phyloP scores from a whole-genome alignment of 1,284 basidiomycete species.

The Boletus sp. region DNA sequence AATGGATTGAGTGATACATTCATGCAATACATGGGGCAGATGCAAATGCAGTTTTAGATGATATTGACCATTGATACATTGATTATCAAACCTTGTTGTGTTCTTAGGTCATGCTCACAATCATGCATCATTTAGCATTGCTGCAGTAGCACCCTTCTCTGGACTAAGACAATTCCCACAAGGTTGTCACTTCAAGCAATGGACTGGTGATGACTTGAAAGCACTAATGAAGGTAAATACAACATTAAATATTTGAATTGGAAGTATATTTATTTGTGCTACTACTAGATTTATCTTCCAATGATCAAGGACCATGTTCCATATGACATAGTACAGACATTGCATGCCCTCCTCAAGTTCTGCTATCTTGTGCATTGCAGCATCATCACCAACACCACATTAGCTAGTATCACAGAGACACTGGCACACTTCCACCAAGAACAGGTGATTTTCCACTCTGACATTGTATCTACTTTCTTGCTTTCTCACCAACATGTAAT shows the following conservation, averaged over 20 bases:
- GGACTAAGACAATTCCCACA: neutral
- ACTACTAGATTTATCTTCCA: neutral
- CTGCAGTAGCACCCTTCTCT: neutral
- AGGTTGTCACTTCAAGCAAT: neutral
- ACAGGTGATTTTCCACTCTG: neutral
- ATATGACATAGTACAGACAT: neutral
- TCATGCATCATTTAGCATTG: neutral
- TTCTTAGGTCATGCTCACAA: neutral
- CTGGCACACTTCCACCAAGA: neutral
- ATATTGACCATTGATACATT: neutral
- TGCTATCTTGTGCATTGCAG: neutral
- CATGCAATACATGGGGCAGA: neutral
- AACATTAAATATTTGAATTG: too few species aligned
- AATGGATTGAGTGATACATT: neutral
- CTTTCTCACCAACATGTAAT: neutral
- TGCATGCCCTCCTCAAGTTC: neutral
- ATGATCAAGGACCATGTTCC: neutral
- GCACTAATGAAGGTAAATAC: conserved; percentile 4
- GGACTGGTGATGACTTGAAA: conserved; percentile 4
- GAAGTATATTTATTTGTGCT: too few species aligned
- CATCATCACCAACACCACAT: neutral
- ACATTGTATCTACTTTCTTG: neutral
- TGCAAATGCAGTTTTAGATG: neutral
- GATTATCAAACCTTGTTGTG: neutral
- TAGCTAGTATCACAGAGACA: neutral